Evolutionary conservation across 345 rosid genomes (phyloP).

Genomic region (Salix arbutifolia): DNA sequence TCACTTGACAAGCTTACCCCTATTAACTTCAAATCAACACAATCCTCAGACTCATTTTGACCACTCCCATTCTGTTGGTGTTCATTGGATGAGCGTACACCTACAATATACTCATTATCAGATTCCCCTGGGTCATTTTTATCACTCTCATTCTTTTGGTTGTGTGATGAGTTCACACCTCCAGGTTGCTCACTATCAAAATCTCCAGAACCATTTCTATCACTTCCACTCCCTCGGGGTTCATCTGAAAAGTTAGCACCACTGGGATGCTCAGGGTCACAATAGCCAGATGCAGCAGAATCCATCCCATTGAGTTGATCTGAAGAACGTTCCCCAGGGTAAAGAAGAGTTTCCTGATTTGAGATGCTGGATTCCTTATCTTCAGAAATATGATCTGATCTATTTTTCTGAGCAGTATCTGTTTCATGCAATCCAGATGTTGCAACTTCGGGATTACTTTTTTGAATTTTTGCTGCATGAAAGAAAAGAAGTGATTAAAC

Average conservation of each 20-base stretch:
- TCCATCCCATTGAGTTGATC: conserved; percentile 17
- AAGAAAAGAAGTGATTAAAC: conserved; percentile 15
- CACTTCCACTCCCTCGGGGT: conserved; percentile 22
- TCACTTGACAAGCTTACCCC: neutral
- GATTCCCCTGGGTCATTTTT: neutral
- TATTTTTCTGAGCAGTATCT: conserved; percentile 21
- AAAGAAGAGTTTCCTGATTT: conserved; percentile 18
- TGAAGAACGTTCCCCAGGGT: conserved; percentile 24
- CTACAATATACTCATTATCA: neutral
- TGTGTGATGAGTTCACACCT: neutral
- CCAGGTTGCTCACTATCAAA: conserved; percentile 13
- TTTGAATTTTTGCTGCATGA: conserved; percentile 52
- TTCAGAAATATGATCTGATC: conserved; percentile 21
- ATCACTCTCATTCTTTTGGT: neutral
- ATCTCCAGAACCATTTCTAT: conserved; percentile 11
- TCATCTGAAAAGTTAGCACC: conserved; percentile 17
- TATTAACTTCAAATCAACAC: neutral
- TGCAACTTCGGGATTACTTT: conserved; percentile 23
- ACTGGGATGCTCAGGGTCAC: conserved; percentile 19
- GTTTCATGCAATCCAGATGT: conserved; percentile 26
- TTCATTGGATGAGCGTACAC: neutral
- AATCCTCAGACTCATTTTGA: neutral
- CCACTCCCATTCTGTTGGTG: neutral
- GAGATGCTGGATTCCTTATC: conserved; percentile 30
- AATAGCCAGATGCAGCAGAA: conserved; percentile 15